These are phyloP conservation scores for Spergularia marina DNA, from an alignment of 148 eudicot species.

Conservation along the genomic window DNA sequence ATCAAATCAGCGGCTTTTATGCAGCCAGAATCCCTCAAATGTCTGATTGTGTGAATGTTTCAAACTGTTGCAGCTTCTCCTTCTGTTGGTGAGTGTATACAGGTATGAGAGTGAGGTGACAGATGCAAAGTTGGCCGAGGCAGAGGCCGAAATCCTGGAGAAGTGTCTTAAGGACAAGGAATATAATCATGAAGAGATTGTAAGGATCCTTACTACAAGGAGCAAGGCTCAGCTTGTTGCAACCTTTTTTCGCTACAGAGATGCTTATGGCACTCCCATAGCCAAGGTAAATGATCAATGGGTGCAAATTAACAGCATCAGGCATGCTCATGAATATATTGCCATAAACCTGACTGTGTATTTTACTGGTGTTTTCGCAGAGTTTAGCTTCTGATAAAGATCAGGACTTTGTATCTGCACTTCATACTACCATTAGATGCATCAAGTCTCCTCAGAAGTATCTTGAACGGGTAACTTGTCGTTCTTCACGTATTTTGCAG, in stretches of 20 bases:
- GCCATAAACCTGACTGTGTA: not conserved
- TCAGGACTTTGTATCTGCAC: constrained; percentile 40
- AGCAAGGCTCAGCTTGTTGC: constrained; percentile 74
- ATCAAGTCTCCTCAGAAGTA: constrained; percentile 53
- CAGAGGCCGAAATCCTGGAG: constrained; percentile 58
- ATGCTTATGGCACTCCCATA: constrained; percentile 48
- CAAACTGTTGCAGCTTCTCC: constrained; percentile 45
- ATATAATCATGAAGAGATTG: constrained; percentile 51
- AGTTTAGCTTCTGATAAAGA: constrained; percentile 22
- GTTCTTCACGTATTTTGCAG: not conserved
- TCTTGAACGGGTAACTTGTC: constrained; percentile 53
- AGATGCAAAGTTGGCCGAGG: constrained; percentile 41
- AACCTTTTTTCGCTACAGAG: constrained; percentile 60
- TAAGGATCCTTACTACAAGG: constrained; percentile 69
- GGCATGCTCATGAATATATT: not conserved
- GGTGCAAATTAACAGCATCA: not conserved
- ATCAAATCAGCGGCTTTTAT: not conserved
- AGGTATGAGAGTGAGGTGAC: constrained; percentile 50
- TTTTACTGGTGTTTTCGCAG: not conserved
- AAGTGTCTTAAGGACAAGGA: constrained; percentile 44
- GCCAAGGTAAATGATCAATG: constrained; percentile 45
- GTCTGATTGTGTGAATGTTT: not conserved
- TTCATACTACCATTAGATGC: constrained; percentile 52
- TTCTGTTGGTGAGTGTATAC: constrained; percentile 55
- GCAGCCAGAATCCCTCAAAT: not conserved